Conservation (phyloP, 108 stramenopile genomes). For the Conticribra guillardii region DNA sequence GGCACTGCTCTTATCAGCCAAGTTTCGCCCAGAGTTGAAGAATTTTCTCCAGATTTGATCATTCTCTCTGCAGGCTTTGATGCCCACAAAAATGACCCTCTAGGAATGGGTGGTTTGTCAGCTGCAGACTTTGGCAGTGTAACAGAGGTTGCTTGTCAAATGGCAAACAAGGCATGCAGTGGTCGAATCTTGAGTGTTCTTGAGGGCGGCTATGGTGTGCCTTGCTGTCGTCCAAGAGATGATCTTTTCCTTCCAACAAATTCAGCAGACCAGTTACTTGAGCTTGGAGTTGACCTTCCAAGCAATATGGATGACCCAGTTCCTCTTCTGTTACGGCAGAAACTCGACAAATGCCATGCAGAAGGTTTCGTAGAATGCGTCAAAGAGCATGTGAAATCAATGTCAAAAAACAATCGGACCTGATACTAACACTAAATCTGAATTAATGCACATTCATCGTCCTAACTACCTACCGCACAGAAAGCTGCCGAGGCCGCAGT, state of each 20-base stretch:
- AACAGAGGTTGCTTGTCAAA: conserved; percentile 84
- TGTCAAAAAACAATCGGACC: conserved; percentile 63
- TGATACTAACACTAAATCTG: no score
- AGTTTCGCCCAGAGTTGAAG: conserved; percentile 85
- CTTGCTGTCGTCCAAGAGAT: conserved; percentile 71
- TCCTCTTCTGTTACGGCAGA: conserved; percentile 55
- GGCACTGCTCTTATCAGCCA: conserved; percentile 79
- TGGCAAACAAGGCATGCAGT: conserved; percentile 88
- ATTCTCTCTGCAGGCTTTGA: conserved; percentile 97
- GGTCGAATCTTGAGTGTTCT: conserved; percentile 93
- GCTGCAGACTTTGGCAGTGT: conserved; percentile 86
- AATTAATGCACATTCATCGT: no score
- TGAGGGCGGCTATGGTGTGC: conserved; percentile 98
- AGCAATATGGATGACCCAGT: conserved; percentile 72
- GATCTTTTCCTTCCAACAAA: conserved; percentile 57
- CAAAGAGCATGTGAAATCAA: conserved; percentile 63
- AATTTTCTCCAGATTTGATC: conserved; percentile 93
- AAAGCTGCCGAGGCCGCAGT: no score
- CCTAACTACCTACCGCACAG: no score
- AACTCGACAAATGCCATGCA: conserved; percentile 75
- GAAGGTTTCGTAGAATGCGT: conserved; percentile 88
- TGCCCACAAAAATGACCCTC: conserved; percentile 90
- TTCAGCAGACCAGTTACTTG: conserved; percentile 43
- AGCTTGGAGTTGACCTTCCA: conserved; percentile 81
- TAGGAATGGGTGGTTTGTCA: conserved; percentile 82